A percentile compares a stretch with the other conserved stretches of the same genome.
Evolutionary conservation across 1,139 yeast species (phyloP).

Genomic region (Scheffersomyces cryptocercus): DNA sequence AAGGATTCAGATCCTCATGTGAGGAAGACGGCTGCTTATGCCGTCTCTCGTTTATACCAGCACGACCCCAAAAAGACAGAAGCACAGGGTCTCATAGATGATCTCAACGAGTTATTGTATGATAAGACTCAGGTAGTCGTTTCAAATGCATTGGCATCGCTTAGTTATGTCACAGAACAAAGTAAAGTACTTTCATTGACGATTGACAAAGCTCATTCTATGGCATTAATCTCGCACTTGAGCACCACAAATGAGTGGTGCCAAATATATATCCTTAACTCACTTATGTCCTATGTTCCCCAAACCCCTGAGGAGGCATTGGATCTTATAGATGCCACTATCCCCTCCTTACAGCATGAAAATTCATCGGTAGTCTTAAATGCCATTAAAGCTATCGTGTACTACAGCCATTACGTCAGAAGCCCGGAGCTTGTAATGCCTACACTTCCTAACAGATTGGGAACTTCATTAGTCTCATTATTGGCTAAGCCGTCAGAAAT

Average conservation of each 20-base stretch:
- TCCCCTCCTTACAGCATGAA: constrained; percentile 78
- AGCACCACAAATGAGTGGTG: constrained; percentile 77
- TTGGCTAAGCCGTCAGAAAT: constrained; percentile 80
- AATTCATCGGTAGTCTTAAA: constrained; percentile 83
- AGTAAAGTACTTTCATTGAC: constrained; percentile 50
- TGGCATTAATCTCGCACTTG: constrained; percentile 50
- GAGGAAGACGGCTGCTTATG: constrained; percentile 67
- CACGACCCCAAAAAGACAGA: constrained; percentile 51
- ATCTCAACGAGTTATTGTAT: constrained; percentile 57
- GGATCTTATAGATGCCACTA: constrained; percentile 61
- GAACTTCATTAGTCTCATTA: constrained; percentile 70
- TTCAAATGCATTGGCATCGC: constrained; percentile 70
- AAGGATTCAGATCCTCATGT: constrained; percentile 60
- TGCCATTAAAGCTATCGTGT: constrained; percentile 70
- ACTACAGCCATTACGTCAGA: constrained; percentile 67
- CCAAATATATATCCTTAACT: constrained; percentile 67
- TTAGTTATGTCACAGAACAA: constrained; percentile 65
- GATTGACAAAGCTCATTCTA: constrained; percentile 58
- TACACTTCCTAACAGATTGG: constrained; percentile 58
- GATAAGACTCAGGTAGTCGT: constrained; percentile 66
- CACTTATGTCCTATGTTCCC: constrained; percentile 73
- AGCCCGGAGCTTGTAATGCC: constrained; percentile 48
- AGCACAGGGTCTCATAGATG: constrained; percentile 48
- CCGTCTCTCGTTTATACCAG: constrained; percentile 70
- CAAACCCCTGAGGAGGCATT: constrained; percentile 65